Conservation (phyloP, 495 filamentous ascomycete genomes). For the Melanomma pulvis-pyrius region DNA sequence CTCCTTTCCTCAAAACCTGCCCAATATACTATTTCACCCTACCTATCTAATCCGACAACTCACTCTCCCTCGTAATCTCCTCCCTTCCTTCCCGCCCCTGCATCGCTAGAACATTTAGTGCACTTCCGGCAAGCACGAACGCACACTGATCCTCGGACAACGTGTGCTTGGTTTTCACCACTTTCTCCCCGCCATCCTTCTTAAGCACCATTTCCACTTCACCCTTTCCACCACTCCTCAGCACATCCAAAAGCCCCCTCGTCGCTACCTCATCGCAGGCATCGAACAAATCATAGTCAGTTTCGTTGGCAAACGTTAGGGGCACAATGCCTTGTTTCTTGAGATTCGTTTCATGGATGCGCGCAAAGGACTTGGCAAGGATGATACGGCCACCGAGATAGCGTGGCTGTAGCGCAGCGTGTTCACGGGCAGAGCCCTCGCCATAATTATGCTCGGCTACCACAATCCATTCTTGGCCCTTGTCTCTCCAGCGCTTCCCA, state of each 20-base stretch:
- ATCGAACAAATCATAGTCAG: conserved; percentile 81
- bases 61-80: conserved; percentile 34
- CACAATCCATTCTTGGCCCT: conserved; percentile 79
- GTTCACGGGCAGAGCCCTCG: conserved; percentile 91
- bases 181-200: conserved; percentile 61
- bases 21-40: neutral
- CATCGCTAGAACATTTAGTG: conserved; percentile 82
- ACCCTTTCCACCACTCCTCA: conserved; percentile 78
- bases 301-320: conserved; percentile 79
- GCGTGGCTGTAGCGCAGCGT: conserved; percentile 93
- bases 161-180: conserved; percentile 71
- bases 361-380: conserved; percentile 86
- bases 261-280: conserved; percentile 83
- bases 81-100: conserved; percentile 41
- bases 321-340: conserved; percentile 99
- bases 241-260: conserved; percentile 77
- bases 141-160: conserved; percentile 83
- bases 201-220: conserved; percentile 68
- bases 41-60: conserved; percentile 35
- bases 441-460: conserved; percentile 98
- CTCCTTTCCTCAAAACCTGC: neutral
- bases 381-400: conserved; percentile 90
- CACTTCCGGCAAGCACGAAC: conserved; percentile 92
- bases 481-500: conserved; percentile 74
- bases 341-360: conserved; percentile 98